Evolutionary conservation across 1,284 basidiomycete species (phyloP), one percentile per base, ranked within the genome.

Genomic region (Austropuccinia psidii): DNA sequence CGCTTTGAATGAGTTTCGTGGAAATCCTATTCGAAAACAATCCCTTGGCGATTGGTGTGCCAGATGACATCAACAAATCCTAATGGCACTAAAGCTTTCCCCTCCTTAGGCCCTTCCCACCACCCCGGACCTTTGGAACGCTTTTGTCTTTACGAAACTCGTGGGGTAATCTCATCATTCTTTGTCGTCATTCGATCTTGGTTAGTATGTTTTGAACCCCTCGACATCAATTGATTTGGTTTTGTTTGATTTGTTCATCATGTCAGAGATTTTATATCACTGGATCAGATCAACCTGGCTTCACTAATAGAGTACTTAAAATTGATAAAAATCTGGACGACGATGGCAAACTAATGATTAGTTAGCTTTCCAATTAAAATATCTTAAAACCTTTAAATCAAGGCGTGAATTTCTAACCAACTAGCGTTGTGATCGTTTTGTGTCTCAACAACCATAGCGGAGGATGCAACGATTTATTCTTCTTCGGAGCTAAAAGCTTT

Each of bases 391-490:
- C 39, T 0, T 15, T 31, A 15, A 49, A 15, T 57, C 52, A 45
- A 0, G n/a, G 24, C n/a, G n/a, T n/a, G n/a, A n/a, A n/a, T 4
- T 4, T 50, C 47, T 21, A 21, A 11, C 47, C 27, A 8, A 7
- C n/a, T 7, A 15, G 47, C 27, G 17, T 19, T 9, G 21, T 50
- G 47, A 50, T 50, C 47, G 47, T 33, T 41, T 33, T 67, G 19
- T 39, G 45, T 11, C 9, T 24, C 21, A 52, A 52, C 29, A 35
- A 15, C 21, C 31, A 41, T 39, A 73, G 70, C 70, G 35, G 91
- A 96, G 77, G 94, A 96, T 81, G 87, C 90, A 61, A 87, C 88
- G 0, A 86, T 91, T 37, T 98, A 98, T 80, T 90, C 87, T 52
- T 87, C 89, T 15, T 88, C 88, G 78, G 90, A 98, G 82, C 90